phyloP scores from a whole-genome alignment of 2,329 filamentous ascomycete genomes.

The Alternaria novae-zelandiae region DNA sequence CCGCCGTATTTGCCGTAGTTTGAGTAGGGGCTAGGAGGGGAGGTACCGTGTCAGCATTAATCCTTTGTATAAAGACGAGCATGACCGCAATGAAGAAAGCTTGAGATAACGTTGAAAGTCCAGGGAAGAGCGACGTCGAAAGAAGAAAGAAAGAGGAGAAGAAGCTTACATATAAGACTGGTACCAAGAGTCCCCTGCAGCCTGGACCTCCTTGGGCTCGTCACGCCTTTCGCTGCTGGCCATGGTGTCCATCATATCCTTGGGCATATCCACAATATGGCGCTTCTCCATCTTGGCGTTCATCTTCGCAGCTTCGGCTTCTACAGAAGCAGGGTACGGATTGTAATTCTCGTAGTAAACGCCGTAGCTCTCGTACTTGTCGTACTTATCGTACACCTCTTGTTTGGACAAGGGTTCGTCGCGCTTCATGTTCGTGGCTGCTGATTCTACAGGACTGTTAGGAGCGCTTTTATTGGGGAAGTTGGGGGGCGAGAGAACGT shows the following conservation, averaged over 20 bases:
- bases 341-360: neutral
- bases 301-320: neutral
- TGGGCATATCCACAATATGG: neutral
- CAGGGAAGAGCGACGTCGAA: neutral
- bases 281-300: neutral
- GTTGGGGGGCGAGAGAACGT: neutral
- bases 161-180: neutral
- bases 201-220: neutral
- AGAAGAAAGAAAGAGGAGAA: neutral
- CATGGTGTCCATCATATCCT: neutral
- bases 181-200: neutral
- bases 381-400: neutral
- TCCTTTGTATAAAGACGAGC: fast-evolving
- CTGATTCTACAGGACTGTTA: neutral
- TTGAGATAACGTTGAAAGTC: neutral
- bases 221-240: neutral
- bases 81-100: neutral
- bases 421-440: neutral
- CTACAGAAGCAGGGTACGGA: neutral
- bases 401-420: neutral
- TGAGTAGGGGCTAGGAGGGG: neutral
- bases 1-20: neutral
- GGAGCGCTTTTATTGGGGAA: fast-evolving
- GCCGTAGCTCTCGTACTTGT: neutral
- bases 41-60: neutral